phyloP scores from a whole-genome alignment of 2,329 filamentous ascomycete genomes.

The Dichotomopilus funicola region DNA sequence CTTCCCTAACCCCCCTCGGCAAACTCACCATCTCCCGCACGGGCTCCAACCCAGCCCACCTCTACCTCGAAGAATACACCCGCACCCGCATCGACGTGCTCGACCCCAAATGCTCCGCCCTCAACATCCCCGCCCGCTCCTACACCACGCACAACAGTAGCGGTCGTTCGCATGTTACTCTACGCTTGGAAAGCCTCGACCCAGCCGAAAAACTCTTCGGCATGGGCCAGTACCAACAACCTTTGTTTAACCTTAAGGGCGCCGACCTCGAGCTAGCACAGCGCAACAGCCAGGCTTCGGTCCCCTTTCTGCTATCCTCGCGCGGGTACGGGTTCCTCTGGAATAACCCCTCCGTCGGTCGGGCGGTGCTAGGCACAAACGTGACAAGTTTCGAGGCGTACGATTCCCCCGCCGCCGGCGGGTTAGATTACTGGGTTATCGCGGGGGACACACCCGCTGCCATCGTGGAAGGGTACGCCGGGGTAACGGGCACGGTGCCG shows the following conservation, averaged over 20 bases:
- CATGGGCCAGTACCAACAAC: constrained; percentile 12
- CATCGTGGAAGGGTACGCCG: constrained; percentile 4
- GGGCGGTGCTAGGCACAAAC: constrained; percentile 6
- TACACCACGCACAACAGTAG: neutral
- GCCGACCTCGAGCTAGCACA: constrained; percentile 9
- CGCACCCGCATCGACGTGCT: constrained; percentile 5
- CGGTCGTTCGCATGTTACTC: neutral
- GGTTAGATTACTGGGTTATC: constrained; percentile 8
- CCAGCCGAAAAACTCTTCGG: constrained; percentile 2
- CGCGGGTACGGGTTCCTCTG: constrained; percentile 6
- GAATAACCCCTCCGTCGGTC: constrained; percentile 3
- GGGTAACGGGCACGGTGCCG: constrained; percentile 1
- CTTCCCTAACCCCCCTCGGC: neutral
- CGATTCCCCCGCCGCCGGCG: neutral
- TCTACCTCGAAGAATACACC: constrained; percentile 4
- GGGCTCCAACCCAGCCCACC: neutral
- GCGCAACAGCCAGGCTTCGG: constrained; percentile 6
- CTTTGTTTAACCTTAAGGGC: constrained; percentile 7
- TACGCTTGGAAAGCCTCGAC: constrained; percentile 4
- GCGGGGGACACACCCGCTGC: neutral
- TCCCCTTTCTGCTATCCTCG: constrained; percentile 9
- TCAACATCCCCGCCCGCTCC: constrained; percentile 6
- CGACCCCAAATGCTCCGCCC: constrained; percentile 8
- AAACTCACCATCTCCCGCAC: constrained; percentile 1
- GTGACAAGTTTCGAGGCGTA: constrained; percentile 10